Evolutionary conservation across 2,329 filamentous ascomycete genomes (phyloP), one percentile per base, ranked within the genome.

Genomic region (Pestalotiopsis sp.): DNA sequence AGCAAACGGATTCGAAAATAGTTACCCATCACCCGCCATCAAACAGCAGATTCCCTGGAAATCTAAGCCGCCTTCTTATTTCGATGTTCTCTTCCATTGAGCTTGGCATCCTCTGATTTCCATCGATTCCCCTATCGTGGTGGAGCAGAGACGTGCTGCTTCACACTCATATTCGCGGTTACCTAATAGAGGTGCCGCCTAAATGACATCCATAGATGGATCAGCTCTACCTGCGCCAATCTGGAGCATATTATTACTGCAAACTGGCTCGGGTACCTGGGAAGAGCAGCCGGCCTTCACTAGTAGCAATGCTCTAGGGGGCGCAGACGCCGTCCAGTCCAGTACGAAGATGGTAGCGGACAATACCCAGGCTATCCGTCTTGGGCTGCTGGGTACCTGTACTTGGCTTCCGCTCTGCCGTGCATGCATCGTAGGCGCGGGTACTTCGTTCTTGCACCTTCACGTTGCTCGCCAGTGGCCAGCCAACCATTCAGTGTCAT

Each of bases 241-340:
- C 58, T 61, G 58, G 58, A 35, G 58, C 58, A 20, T 35, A 26
- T 35, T 61, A 35, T 35, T n/a, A 20, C 58, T 61, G 26, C 56
- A 39, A n/a, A 52, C 44, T 52, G n/a, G 38, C 35, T 66, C 64
- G 57, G 64, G 64, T 59, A 66, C 64, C 64, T 66, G 64, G 44
- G 13, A 60, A 40, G 26, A 48, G 30, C 52, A 66, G 26, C 26
- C 35, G 52, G 64, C 44, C 55, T 22, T n/a, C 17, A 52, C 44
- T 52, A 52, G n/a, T 66, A 59, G 52, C 55, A 60, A 48, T 44
- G 64, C 59, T 65, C 44, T 38, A 66, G 56, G 44, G 44, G 64
- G 64, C 56, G 35, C 64, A 59, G 56, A 22, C 64, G 52, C 30
- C 44, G 44, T 52, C 44, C 44, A 52, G 64, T 38, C 44, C 38